Evolutionary conservation across 768 basidiomycete genomes (phyloP), one percentile per base, ranked within the genome.

Genomic region (Mycena crocata): DNA sequence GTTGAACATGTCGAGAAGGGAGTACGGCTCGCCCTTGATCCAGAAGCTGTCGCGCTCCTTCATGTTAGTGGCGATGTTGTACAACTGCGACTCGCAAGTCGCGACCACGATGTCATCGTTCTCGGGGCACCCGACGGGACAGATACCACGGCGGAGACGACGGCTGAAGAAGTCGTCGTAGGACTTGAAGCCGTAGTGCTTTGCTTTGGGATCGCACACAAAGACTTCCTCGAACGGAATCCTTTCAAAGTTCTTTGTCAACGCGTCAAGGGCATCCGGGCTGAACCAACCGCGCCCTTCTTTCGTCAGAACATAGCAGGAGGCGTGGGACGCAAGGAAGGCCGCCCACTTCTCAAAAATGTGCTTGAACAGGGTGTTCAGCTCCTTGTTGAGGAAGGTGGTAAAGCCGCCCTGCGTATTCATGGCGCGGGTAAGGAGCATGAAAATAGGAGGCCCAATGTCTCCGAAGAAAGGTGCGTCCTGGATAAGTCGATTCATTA

Each of bases 21-120:
- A 85, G 72, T 87, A 87, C 0, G 81, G 78, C 69, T 85, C 77
- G 0, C 79, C 84, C 68, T 87, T 87, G 71, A 86, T 62, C 85
- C 84, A 87, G 74, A 87, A 85, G 39, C 70, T 68, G 57, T 85
- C 84, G 5, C 73, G 68, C 9, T 72, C 75, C 51, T 82, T 62
- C 12, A 84, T 80, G 57, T 81, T 50, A 10, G 45, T 42, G 7
- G 74, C 75, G 40, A 81, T 73, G 30, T 78, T 75, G 73, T 83
- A 80, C 3, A 80, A 68, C 40, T 75, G 79, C 23, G 81, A 81
- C 71, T 87, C 85, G 75, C 86, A 87, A 13, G 82, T 73, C 60
- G 78, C 80, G 48, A 72, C 80, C 62, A 87, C 75, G 67, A 85
- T 67, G 17, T 57, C 26, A 5, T 67, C n/a, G 42, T 67, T 48